Conservation (phyloP, 176 grass and related monocot genomes). For the Raddia distichophylla region DNA sequence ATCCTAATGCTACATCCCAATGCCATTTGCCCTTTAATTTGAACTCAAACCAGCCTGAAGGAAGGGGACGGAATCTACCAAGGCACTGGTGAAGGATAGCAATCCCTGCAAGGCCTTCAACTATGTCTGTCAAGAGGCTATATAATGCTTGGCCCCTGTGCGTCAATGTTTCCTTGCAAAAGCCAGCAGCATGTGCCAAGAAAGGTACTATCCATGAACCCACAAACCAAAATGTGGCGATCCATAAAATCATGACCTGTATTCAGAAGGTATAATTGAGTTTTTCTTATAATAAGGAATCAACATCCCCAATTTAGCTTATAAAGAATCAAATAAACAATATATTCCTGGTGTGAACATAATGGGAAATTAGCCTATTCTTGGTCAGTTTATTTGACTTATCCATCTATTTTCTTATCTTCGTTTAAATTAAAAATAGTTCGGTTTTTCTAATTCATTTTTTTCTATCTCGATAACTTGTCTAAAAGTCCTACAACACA, state of each 20-base stretch:
- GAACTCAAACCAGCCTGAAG: conserved; percentile 87
- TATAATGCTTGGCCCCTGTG: conserved; percentile 90
- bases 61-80: conserved; percentile 84
- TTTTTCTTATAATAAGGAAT: conserved; percentile 15
- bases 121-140: conserved; percentile 86
- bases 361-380: neutral
- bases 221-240: conserved; percentile 94
- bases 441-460: too few species aligned
- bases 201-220: conserved; percentile 99
- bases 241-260: conserved; percentile 97
- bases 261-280: conserved; percentile 35
- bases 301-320: neutral
- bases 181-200: conserved; percentile 82
- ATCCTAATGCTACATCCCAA: conserved; percentile 74
- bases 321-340: conserved; percentile 13
- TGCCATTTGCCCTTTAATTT: conserved; percentile 78
- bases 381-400: too few species aligned
- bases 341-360: neutral
- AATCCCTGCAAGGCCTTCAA: conserved; percentile 87
- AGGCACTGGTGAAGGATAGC: conserved; percentile 90
- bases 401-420: too few species aligned
- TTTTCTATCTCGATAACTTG: too few species aligned
- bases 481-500: too few species aligned
- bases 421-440: too few species aligned
- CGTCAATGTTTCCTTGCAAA: conserved; percentile 92